Percentiles rank a stretch among this genome's conserved stretches.
phyloP scores from a whole-genome alignment of 148 eudicot genomes.

The Fallopia convolvulus region DNA sequence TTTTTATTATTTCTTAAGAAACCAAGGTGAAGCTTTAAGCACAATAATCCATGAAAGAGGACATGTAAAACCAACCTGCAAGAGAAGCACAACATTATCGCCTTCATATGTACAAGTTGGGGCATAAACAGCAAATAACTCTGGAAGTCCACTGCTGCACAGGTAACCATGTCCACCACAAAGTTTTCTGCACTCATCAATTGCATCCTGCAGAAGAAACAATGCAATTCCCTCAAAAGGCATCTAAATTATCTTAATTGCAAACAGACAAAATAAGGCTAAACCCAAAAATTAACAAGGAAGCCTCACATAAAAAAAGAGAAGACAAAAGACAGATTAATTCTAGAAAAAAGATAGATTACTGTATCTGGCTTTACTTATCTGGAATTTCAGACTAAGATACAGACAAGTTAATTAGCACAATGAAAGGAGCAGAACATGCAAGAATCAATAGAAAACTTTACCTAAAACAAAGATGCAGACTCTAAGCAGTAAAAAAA shows the following conservation, averaged over 20 bases:
- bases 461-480: not conserved
- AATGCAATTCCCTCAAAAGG: not conserved
- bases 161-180: slow-evolving; percentile 99
- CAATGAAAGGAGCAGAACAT: not conserved
- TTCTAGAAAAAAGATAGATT: not conserved
- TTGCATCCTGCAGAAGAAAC: slow-evolving; percentile 57
- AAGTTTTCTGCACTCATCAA: slow-evolving; percentile 88
- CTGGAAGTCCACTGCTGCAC: slow-evolving; percentile 92
- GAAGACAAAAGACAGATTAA: not conserved
- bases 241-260: not conserved
- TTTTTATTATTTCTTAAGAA: not conserved
- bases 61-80: slow-evolving; percentile 49
- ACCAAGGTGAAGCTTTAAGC: not conserved
- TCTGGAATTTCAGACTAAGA: not conserved
- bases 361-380: not conserved
- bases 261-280: not conserved
- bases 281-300: not conserved
- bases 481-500: not conserved
- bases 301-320: not conserved
- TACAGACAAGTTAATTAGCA: not conserved
- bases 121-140: slow-evolving; percentile 85
- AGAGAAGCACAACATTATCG: slow-evolving; percentile 69
- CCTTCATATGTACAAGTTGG: slow-evolving; percentile 98
- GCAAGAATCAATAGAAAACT: not conserved
- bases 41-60: not conserved